These are phyloP conservation scores for Fusarium humuli DNA, from an alignment of 2,329 filamentous ascomycete genomes.

Conservation along the genomic window DNA sequence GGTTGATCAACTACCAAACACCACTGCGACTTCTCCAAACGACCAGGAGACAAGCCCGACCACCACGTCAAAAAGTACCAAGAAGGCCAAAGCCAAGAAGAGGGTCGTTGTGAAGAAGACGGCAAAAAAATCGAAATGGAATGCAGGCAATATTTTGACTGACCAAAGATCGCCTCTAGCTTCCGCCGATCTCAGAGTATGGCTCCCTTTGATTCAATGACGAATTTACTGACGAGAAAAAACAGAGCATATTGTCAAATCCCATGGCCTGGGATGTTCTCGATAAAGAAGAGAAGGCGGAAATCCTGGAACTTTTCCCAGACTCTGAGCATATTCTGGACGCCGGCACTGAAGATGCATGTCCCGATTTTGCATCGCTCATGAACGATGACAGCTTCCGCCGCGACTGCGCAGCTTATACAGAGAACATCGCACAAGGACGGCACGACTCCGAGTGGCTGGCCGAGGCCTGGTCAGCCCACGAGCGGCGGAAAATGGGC, in stretches of 20 bases:
- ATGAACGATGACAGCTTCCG: constrained; percentile 62
- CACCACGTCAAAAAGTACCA: background rate
- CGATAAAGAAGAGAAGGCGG: constrained; percentile 48
- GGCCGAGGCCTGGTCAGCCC: constrained; percentile 62
- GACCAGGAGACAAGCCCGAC: constrained; percentile 7
- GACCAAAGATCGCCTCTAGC: constrained; percentile 55
- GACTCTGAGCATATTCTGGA: constrained; percentile 54
- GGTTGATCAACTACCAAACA: constrained; percentile 10
- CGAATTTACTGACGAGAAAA: background rate
- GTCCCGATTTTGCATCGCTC: constrained; percentile 57
- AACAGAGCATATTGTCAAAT: constrained; percentile 53
- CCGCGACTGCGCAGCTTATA: constrained; percentile 59
- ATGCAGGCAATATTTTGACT: constrained; percentile 51
- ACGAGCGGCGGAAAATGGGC: constrained; percentile 60
- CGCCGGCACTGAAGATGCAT: constrained; percentile 51
- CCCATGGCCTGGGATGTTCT: constrained; percentile 56
- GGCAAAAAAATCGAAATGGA: constrained; percentile 52
- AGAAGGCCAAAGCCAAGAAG: constrained; percentile 41
- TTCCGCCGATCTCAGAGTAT: constrained; percentile 53
- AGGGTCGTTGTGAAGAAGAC: constrained; percentile 40
- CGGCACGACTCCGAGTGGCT: constrained; percentile 67
- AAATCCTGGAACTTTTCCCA: constrained; percentile 55
- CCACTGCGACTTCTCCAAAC: constrained; percentile 23
- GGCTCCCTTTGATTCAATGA: background rate
- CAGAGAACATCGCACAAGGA: constrained; percentile 59